Base-by-base conservation (phyloP, 2,329 filamentous ascomycete species). In the Gaeumannomyces tritici region DNA sequence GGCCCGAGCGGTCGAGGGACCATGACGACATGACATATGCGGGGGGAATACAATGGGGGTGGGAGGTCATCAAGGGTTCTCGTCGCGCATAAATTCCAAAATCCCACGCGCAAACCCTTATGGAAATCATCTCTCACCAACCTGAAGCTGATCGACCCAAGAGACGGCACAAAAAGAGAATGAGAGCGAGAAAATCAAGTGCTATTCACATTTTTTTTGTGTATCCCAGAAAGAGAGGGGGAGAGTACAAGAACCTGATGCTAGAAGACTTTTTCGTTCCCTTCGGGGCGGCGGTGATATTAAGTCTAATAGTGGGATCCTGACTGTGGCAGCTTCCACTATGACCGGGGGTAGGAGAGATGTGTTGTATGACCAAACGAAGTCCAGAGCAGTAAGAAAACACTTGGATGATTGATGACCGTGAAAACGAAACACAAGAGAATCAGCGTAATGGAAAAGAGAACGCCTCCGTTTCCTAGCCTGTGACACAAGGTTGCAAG, bases 401-500 rank as follows among this genome's bases (percentile, higher is more conserved):
- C 42, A 51, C 42, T n/a, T 51, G 42, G 18, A n/a, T 51, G 42
- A 51, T 26, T 56, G 55, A 56, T 26, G 11, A 56, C 55, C 24
- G 27, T 24, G 26, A 29, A 29, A 56, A n/a, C 11, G 55, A 56
- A 56, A 56, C 55, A 56, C 6, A 28, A 12, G 6, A 56, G 27
- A 56, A 27, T 26, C 27, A 56, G 55, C 55, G 24, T 51, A 61
- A 27, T 55, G 26, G 58, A 57, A 61, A 62, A 55, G 54, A 62
- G 57, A 58, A 64, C 61, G 62, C 63, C 63, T 28, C 57, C 63
- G 58, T 59, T 60, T 62, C 62, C 33, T 60, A 61, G 27, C 47
- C 47, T 55, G 42, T 51, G 42, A 51, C 42, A 47, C 29, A 18
- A 61, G 35, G 55, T 31, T 61, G 51, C 47, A 55, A 28, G 29